Base-by-base conservation (phyloP, 2,329 filamentous ascomycete species). In the Fusarium zealandicum region DNA sequence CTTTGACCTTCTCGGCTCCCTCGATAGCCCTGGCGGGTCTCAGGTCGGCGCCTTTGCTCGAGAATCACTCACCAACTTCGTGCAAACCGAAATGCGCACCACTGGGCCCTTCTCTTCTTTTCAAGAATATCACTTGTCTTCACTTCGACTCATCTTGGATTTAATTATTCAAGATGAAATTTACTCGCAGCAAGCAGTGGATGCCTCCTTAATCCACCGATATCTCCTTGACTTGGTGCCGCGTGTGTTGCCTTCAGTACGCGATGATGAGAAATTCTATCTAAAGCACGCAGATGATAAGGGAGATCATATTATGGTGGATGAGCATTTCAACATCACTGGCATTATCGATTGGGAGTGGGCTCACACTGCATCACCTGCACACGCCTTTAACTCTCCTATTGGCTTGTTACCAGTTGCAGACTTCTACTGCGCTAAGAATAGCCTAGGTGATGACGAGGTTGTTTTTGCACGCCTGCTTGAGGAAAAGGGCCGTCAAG, bases 341-440 rank as follows among this genome's bases (percentile, higher is more conserved):
- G 77, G 76, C 1, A 76, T 82, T 27, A 76, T 81, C 45, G 78
- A 82, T 56, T 81, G 72, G 73, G 69, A 73, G 38, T 72, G 66
- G 70, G 71, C 73, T n/a, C 57, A 72, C 25, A 72, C 70, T 5
- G 72, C 69, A 14, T 59, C 73, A 1, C 68, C 71, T 45, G 61
- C 64, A n/a, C 63, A 67, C 18, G 75, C 76, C 1, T 80, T 80
- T 48, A 76, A 75, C 63, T 78, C 76, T 12, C 75, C 75, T 0
- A 67, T 76, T 28, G 67, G 70, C 28, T 57, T 79, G 22, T 65
- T 78, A 38, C 73, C 70, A 1, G 73, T 78, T 39, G 69, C 49
- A n/a, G 69, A 75, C 12, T 78, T 79, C 47, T 79, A 78, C 54
- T 31, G 66, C 3, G 73, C 75, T 2, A 49, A 59, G 17, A 75